Base-by-base conservation (phyloP, 2,329 filamentous ascomycete genomes). In the Alternaria triticina region DNA sequence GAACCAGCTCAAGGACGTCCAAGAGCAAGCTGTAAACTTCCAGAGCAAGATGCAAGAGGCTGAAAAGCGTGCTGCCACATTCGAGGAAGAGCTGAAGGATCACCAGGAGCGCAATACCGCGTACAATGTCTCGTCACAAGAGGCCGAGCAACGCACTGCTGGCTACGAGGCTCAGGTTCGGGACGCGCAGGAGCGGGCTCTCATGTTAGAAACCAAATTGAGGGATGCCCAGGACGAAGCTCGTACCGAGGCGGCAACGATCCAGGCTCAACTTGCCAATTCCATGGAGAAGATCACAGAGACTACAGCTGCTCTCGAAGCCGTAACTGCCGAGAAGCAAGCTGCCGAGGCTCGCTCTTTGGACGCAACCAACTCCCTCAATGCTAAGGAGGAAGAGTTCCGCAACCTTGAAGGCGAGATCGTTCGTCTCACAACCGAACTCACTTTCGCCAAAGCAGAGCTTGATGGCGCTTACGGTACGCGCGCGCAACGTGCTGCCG, bases 381-480 rank as follows among this genome's bases (percentile, higher is more conserved):
- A 73, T 13, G 69, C 70, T 6, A 80, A 80, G 45, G 77, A 79
- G 56, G 70, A 79, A 50, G 78, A 80, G 28, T 72, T 80, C 50
- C 74, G 75, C 30, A 71, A 72, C 45, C 70, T 91, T 40, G 89
- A 91, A 74, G 83, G 86, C 59, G 87, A 91, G 72, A 84, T 91
- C 54, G 88, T 90, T 4, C 84, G 87, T 56, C 82, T 90, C 6
- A 89, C 89, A 36, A 92, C 90, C 3, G 90, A 98, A 82, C 86
- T 98, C 45, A 96, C 95, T n/a, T 90, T 98, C 70, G 93, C 92
- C 25, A 88, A 89, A 74, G 93, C 94, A 57, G 95, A 98, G 79
- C 91, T 98, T 25, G 96, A 97, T 72, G 93, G 93, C 66, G 96
- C 97, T 76, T 97, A 98, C 76, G 96, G 96, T 44, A 87, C 86